phyloP scores from a whole-genome alignment of 202 grass and related monocot species.

The Zoysia matrella region DNA sequence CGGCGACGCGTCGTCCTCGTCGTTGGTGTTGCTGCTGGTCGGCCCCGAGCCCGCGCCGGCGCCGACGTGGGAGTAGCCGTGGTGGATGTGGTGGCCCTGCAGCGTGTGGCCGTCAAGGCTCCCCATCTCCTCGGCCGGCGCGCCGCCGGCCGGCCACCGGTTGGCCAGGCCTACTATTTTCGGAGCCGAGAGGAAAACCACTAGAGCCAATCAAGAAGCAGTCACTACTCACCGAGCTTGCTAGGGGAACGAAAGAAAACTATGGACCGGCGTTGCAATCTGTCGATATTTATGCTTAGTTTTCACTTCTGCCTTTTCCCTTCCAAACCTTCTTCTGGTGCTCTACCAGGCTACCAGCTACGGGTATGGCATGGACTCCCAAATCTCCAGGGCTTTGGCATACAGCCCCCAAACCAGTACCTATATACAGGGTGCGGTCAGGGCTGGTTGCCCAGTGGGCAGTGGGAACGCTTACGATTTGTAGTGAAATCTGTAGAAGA shows the following conservation, averaged over 20 bases:
- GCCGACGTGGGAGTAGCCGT: slow-evolving; percentile 40
- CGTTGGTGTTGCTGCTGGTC: slow-evolving; percentile 18
- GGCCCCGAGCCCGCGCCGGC: neutral
- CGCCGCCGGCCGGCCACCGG: slow-evolving; percentile 73
- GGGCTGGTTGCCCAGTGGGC: neutral
- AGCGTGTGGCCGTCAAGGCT: slow-evolving; percentile 66
- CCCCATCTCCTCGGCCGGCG: slow-evolving; percentile 66
- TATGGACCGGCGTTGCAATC: neutral
- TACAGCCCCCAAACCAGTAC: neutral
- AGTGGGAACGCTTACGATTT: neutral
- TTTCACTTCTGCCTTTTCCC: too few species aligned
- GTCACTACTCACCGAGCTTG: too few species aligned
- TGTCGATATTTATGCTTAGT: too few species aligned
- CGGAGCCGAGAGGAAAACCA: neutral
- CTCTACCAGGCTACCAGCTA: neutral
- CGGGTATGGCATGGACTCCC: neutral
- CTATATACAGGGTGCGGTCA: slow-evolving; percentile 19
- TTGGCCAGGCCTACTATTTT: slow-evolving; percentile 79
- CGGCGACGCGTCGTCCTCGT: slow-evolving; percentile 50
- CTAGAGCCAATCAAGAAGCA: neutral
- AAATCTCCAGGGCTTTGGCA: neutral
- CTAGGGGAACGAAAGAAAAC: too few species aligned
- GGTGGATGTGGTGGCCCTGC: slow-evolving; percentile 46
- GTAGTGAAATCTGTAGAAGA: neutral
- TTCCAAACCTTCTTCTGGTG: slow-evolving; percentile 3